Evolutionary conservation across 2,329 filamentous ascomycete genomes (phyloP).

Genomic region (Penicillium sp.): DNA sequence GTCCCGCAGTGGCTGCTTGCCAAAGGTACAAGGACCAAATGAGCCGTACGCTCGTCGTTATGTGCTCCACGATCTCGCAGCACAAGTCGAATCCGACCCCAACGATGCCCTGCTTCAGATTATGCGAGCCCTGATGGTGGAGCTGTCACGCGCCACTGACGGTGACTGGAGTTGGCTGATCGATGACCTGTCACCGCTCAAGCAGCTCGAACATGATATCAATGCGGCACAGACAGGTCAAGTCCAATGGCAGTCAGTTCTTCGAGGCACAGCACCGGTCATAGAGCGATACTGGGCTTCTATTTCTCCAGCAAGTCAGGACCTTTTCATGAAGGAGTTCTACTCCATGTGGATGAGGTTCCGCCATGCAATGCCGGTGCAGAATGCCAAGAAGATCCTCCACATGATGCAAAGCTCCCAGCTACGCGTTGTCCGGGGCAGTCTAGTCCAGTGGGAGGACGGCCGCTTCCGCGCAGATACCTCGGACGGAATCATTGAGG

Average conservation of each 20-base stretch:
- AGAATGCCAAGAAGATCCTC: background rate
- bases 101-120: background rate
- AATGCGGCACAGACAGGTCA: background rate
- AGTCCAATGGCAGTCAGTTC: background rate
- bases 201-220: constrained; percentile 1
- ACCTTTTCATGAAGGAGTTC: background rate
- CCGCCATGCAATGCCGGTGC: constrained; percentile 1
- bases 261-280: background rate
- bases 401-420: background rate
- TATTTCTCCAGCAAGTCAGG: background rate
- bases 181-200: background rate
- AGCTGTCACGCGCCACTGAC: background rate
- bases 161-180: constrained; percentile 1
- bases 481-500: background rate
- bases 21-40: background rate
- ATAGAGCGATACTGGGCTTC: background rate
- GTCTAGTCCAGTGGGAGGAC: background rate
- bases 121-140: background rate
- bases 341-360: background rate
- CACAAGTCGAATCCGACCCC: background rate
- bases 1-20: background rate
- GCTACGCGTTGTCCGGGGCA: background rate
- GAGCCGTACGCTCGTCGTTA: background rate
- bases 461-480: background rate
- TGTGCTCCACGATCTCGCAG: background rate